Evolutionary conservation across 441 rosid species (phyloP).

Genomic region (Mallotus repandus): DNA sequence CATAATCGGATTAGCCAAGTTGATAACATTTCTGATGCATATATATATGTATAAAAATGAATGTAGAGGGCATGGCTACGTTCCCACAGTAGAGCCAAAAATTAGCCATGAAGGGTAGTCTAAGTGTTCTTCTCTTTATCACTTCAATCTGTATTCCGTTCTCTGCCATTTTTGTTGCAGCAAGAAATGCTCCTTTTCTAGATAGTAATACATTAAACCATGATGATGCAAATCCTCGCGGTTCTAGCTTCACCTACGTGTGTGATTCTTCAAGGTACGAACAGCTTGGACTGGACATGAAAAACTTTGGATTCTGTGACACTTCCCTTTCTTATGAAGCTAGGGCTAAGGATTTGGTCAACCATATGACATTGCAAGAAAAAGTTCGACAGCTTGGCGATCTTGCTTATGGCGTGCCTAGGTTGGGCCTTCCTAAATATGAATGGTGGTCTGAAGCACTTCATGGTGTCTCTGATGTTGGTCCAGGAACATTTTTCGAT

Average conservation of each 20-base stretch:
- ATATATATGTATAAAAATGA: no score
- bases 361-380: constrained; percentile 46
- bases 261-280: constrained; percentile 24
- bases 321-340: constrained; percentile 28
- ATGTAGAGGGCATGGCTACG: no score
- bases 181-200: background rate
- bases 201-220: background rate
- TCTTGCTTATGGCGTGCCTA: constrained; percentile 35
- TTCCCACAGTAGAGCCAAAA: no score
- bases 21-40: no score
- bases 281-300: constrained; percentile 27
- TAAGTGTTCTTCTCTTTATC: no score
- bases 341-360: constrained; percentile 50
- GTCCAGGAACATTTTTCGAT: constrained; percentile 38
- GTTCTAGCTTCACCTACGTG: constrained; percentile 24
- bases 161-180: background rate
- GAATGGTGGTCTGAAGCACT: constrained; percentile 78
- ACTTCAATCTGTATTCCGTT: no score
- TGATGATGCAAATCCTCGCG: constrained; percentile 4
- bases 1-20: no score
- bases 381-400: constrained; percentile 51
- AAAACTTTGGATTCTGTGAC: constrained; percentile 50
- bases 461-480: constrained; percentile 56
- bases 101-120: no score
- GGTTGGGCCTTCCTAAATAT: constrained; percentile 54